Evolutionary conservation across 495 filamentous ascomycete species (phyloP), one percentile per base, ranked within the genome.

Genomic region (Penicillium fimorum): DNA sequence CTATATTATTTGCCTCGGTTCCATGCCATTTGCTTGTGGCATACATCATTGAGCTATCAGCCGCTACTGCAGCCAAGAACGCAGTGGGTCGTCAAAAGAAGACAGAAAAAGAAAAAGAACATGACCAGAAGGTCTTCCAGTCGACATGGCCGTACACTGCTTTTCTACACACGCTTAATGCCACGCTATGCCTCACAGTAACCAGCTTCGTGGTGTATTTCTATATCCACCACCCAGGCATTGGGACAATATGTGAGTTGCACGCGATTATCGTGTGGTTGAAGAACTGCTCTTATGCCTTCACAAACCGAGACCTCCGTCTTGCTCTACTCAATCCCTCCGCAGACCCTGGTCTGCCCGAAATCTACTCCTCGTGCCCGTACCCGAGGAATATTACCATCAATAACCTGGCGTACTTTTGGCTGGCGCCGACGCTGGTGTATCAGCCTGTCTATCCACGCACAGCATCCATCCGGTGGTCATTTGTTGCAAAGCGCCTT

Each of bases 381-480:
- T 98, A 97, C 63, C 94, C 94, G 0, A 68, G 79, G 37, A 98
- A 97, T 72, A 87, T 97, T 68, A 96, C 90, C 6, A 76, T 95
- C 55, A 66, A 78, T 5, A 98, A 98, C 68, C 75, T 98, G 6
- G 79, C 76, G 40, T 98, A 97, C 74, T 98, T 97, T 63, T 97
- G 94, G 91, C 91, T 92, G 82, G 94, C 94, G 0, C 94, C 94
- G 1, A 98, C 94, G 0, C 79, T 98, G 20, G 88, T 97, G 49
- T 98, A 98, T 71, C 94, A 98, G 72, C 93, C 94, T 1, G 90
- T 95, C 11, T 98, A 98, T 66, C 94, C 94, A 11, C 87, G 91
- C 41, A 88, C 86, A 15, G 68, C 78, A 1, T 78, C 79, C 30
- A 89, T 96, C 61, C 83, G 93, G 40, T 96, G 90, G 90, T 64